A percentile compares a stretch with the other conserved stretches of the same genome.
Conservation (phyloP, 441 rosid species). For the Jatropha podagrica region DNA sequence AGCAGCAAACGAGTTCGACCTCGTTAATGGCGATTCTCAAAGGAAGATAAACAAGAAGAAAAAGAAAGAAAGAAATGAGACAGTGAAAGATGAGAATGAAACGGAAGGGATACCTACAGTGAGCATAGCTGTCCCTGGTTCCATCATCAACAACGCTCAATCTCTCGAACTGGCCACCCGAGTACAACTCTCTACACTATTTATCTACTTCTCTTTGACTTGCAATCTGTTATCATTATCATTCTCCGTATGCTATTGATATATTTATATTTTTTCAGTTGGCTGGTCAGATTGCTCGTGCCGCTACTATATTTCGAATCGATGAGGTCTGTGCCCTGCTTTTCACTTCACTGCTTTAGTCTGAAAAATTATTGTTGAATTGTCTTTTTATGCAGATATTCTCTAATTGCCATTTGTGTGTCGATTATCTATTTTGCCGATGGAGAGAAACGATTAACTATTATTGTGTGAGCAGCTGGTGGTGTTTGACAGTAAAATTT, state of each 20-base stretch:
- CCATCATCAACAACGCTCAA: slow-evolving; percentile 92
- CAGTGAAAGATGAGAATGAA: slow-evolving; percentile 20
- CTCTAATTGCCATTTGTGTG: too few species aligned
- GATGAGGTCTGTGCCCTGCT: slow-evolving; percentile 56
- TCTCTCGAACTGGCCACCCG: slow-evolving; percentile 96
- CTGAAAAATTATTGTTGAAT: too few species aligned
- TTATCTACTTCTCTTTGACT: neutral
- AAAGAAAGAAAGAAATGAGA: slow-evolving; percentile 27
- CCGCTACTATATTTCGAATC: slow-evolving; percentile 80
- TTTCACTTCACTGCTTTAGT: neutral
- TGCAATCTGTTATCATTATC: neutral
- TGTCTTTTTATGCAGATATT: too few species aligned
- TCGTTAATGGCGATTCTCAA: slow-evolving; percentile 27
- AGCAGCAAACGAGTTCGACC: slow-evolving; percentile 16
- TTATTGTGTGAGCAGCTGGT: slow-evolving; percentile 56
- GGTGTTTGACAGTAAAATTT: slow-evolving; percentile 67
- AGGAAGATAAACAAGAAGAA: slow-evolving; percentile 35
- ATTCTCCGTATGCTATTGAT: neutral
- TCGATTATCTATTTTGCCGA: neutral
- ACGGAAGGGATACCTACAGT: slow-evolving; percentile 53
- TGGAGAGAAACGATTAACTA: neutral
- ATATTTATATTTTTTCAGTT: slow-evolving; percentile 38
- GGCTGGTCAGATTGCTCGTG: slow-evolving; percentile 96
- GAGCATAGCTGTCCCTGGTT: slow-evolving; percentile 84
- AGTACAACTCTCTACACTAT: slow-evolving; percentile 39